phyloP scores from a whole-genome alignment of 306 rosid genomes.

The Fragaria vesca region DNA sequence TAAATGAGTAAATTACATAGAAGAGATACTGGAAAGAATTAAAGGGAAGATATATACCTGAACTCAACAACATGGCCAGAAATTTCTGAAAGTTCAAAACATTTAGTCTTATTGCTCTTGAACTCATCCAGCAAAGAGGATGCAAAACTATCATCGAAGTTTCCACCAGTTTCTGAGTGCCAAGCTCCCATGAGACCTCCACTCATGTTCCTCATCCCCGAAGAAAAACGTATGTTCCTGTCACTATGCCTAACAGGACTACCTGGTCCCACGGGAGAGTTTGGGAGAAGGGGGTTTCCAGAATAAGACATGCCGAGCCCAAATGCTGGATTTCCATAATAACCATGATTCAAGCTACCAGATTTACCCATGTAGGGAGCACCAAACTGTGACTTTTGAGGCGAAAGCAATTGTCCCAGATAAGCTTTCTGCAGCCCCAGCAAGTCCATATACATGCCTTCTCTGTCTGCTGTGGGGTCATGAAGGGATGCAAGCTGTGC shows the following conservation, averaged over 20 bases:
- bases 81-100: conserved; percentile 87
- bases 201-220: conserved; percentile 79
- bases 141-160: conserved; percentile 65
- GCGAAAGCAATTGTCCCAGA: conserved; percentile 60
- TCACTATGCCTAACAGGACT: conserved; percentile 80
- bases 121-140: conserved; percentile 88
- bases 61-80: conserved; percentile 69
- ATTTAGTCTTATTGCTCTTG: conserved; percentile 76
- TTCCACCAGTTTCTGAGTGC: conserved; percentile 70
- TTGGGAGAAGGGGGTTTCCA: conserved; percentile 62
- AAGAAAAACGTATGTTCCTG: conserved; percentile 63
- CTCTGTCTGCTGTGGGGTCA: conserved; percentile 65
- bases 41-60: conserved; percentile 44
- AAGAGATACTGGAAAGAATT: not conserved
- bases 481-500: conserved; percentile 69
- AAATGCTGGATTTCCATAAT: conserved; percentile 69
- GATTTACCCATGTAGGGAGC: conserved; percentile 65
- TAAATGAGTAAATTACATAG: conserved; percentile 4
- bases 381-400: conserved; percentile 73
- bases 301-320: conserved; percentile 79
- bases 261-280: conserved; percentile 81
- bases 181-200: conserved; percentile 78
- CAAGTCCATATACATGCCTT: conserved; percentile 66
- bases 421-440: conserved; percentile 83
- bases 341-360: conserved; percentile 64